Evolutionary conservation across 768 basidiomycete genomes (phyloP).

Genomic region (Amanita rimosa): DNA sequence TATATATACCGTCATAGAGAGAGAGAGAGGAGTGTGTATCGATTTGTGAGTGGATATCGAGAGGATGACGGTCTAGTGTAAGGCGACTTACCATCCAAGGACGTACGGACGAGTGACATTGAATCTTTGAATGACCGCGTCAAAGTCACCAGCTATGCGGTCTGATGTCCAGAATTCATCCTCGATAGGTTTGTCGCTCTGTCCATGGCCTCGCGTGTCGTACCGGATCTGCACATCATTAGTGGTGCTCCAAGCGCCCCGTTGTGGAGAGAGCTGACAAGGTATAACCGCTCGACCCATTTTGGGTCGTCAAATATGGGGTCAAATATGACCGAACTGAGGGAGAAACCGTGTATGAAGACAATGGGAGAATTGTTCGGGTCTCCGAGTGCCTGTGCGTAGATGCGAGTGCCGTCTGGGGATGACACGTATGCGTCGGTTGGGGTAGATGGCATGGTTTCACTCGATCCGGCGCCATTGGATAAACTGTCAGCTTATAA

Average conservation of each 20-base stretch:
- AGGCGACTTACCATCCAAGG: slow-evolving; percentile 18
- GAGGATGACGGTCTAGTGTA: neutral
- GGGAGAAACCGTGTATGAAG: slow-evolving; percentile 6
- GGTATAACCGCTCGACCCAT: neutral
- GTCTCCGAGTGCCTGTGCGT: slow-evolving; percentile 8
- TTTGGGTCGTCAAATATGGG: neutral
- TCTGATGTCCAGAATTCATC: slow-evolving; percentile 17
- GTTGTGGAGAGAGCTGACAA: neutral
- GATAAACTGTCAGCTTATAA: neutral
- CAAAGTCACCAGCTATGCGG: slow-evolving; percentile 20
- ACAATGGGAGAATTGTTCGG: slow-evolving; percentile 5
- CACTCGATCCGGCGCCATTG: neutral
- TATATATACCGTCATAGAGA: neutral
- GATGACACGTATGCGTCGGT: neutral
- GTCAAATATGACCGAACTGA: neutral
- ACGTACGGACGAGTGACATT: slow-evolving; percentile 17
- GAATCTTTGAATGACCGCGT: slow-evolving; percentile 19
- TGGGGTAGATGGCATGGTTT: neutral
- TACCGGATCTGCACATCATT: slow-evolving; percentile 18
- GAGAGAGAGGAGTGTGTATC: too few species aligned
- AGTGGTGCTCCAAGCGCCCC: neutral
- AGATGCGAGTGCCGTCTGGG: slow-evolving; percentile 8
- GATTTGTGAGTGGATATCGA: neutral
- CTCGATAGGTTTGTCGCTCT: slow-evolving; percentile 16
- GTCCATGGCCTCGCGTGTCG: slow-evolving; percentile 22